Evolutionary conservation across 768 basidiomycete genomes (phyloP).

Genomic region (Cubamyces lactineus): DNA sequence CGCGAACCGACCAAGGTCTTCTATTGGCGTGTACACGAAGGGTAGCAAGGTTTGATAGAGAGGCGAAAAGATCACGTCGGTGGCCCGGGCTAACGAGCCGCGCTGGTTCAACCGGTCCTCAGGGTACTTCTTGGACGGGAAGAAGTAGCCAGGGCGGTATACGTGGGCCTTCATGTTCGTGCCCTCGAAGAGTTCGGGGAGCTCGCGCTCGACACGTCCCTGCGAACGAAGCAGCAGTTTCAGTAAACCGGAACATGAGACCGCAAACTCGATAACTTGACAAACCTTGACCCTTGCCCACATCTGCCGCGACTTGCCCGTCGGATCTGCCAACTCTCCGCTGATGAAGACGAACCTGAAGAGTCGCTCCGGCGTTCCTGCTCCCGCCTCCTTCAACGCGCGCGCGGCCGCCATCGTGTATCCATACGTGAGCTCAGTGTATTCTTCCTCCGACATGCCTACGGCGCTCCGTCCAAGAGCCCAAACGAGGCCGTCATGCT

Average conservation of each 20-base stretch:
- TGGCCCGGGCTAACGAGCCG: not conserved
- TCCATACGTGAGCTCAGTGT: conserved; percentile 40
- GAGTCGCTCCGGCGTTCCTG: conserved; percentile 32
- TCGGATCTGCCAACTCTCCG: conserved; percentile 42
- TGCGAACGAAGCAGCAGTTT: conserved; percentile 4
- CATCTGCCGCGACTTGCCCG: conserved; percentile 34
- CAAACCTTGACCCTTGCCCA: conserved; percentile 44
- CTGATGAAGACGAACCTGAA: conserved; percentile 45
- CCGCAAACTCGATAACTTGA: not conserved
- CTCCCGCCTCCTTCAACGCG: conserved; percentile 36
- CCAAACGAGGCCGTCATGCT: conserved; percentile 43
- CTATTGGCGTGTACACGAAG: conserved; percentile 24
- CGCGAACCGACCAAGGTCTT: conserved; percentile 45
- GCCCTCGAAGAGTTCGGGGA: conserved; percentile 30
- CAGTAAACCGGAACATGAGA: not conserved
- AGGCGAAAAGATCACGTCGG: conserved; percentile 27
- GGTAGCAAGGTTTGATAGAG: conserved; percentile 28
- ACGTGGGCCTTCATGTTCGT: conserved; percentile 33
- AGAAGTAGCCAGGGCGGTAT: conserved; percentile 42
- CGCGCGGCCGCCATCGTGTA: conserved; percentile 37
- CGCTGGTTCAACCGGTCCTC: conserved; percentile 35
- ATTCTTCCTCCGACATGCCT: conserved; percentile 38
- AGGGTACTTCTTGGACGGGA: conserved; percentile 35
- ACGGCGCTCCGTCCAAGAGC: conserved; percentile 36
- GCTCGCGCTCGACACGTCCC: conserved; percentile 39